Conservation (phyloP, 2,329 filamentous ascomycete species). For the Sclerotinia sclerotiorum region DNA sequence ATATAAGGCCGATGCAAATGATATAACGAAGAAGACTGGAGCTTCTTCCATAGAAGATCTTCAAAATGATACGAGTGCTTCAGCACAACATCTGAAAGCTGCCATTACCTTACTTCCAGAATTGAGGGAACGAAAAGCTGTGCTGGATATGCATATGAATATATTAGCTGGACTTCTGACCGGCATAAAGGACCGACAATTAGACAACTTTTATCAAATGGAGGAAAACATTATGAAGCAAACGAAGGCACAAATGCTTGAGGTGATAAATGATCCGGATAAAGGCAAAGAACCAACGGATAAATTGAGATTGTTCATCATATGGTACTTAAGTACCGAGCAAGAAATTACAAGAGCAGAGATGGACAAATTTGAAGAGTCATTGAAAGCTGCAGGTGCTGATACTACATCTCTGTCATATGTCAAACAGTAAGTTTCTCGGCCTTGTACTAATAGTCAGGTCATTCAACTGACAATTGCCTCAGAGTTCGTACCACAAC, state of each 20-base stretch:
- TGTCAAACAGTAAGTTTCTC: slow-evolving; percentile 70
- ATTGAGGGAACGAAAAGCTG: slow-evolving; percentile 86
- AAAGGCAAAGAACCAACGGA: slow-evolving; percentile 84
- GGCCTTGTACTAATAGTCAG: neutral
- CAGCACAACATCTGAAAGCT: slow-evolving; percentile 91
- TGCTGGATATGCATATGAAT: slow-evolving; percentile 98
- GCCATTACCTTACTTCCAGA: slow-evolving; percentile 92
- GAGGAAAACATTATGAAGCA: slow-evolving; percentile 93
- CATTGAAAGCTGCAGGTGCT: slow-evolving; percentile 71
- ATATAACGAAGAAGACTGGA: slow-evolving; percentile 93
- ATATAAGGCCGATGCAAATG: slow-evolving; percentile 93
- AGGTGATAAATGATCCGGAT: slow-evolving; percentile 75
- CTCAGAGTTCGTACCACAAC: slow-evolving; percentile 83
- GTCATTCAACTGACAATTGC: slow-evolving; percentile 28
- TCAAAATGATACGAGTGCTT: slow-evolving; percentile 82
- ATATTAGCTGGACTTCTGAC: slow-evolving; percentile 74
- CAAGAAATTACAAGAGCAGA: slow-evolving; percentile 81
- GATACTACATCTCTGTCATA: slow-evolving; percentile 80
- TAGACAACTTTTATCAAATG: slow-evolving; percentile 94
- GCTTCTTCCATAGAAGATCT: slow-evolving; percentile 90
- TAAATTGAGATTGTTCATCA: slow-evolving; percentile 91
- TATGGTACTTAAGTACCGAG: slow-evolving; percentile 95
- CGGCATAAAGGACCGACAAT: slow-evolving; percentile 89
- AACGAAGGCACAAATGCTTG: slow-evolving; percentile 82
- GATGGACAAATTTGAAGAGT: slow-evolving; percentile 82